phyloP scores from a whole-genome alignment of 371 early-diverging fungal species.

The Mortierella sp. region DNA sequence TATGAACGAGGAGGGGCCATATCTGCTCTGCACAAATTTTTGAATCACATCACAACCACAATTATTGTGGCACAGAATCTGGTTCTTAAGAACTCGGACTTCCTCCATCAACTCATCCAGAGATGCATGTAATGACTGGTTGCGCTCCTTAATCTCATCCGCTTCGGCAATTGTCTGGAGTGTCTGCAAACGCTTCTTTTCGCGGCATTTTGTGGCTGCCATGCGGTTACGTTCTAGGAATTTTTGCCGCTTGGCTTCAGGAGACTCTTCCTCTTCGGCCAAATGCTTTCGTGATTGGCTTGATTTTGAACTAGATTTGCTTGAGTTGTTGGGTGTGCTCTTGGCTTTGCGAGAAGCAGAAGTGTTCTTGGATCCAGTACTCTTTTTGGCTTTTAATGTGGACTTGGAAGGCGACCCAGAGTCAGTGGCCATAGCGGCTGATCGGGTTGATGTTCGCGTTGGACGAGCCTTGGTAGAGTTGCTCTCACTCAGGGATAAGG shows the following conservation, averaged over 20 bases:
- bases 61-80: conserved; percentile 74
- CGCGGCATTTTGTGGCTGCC: conserved; percentile 84
- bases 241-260: conserved; percentile 64
- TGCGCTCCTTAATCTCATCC: conserved; percentile 65
- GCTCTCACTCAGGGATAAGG: conserved; percentile 4
- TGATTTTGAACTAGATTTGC: background rate
- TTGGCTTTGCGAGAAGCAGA: background rate
- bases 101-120: conserved; percentile 77
- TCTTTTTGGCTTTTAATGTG: conserved; percentile 16
- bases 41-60: conserved; percentile 71
- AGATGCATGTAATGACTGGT: conserved; percentile 69
- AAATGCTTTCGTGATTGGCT: conserved; percentile 35
- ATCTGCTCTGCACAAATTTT: conserved; percentile 59
- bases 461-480: background rate
- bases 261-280: conserved; percentile 39
- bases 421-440: conserved; percentile 3
- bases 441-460: conserved; percentile 20
- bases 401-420: conserved; percentile 8
- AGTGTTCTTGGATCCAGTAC: background rate
- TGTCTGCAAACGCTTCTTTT: conserved; percentile 83
- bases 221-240: conserved; percentile 84
- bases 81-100: conserved; percentile 73
- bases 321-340: background rate
- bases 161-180: conserved; percentile 73
- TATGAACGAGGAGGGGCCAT: conserved; percentile 12